Conservation (phyloP, 106 monocot species). For the Allium sativum region DNA sequence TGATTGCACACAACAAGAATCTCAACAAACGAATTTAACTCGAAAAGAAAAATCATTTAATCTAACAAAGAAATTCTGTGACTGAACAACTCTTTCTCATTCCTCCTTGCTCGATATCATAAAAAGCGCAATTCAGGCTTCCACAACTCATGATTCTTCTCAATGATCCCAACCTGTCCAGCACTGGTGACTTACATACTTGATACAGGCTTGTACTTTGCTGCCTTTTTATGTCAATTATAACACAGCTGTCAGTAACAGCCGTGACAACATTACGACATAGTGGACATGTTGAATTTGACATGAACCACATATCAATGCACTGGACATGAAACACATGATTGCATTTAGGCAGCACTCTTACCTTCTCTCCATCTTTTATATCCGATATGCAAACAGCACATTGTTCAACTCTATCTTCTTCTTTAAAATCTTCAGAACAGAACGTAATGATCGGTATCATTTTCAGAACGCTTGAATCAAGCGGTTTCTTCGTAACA, state of each 20-base stretch:
- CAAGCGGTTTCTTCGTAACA: not conserved
- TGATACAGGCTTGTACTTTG: not conserved
- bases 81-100: no score
- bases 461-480: not conserved
- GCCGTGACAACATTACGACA: conserved; percentile 28
- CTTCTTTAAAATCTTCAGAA: conserved; percentile 7
- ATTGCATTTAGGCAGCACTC: conserved; percentile 32
- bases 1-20: no score
- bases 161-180: not conserved
- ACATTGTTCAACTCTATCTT: conserved; percentile 10
- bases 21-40: no score
- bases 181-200: not conserved
- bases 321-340: conserved; percentile 45
- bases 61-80: no score
- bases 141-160: not conserved
- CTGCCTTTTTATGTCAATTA: no score
- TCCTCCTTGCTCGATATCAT: not conserved
- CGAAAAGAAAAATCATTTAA: no score
- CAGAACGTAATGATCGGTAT: conserved; percentile 16
- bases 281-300: conserved; percentile 48
- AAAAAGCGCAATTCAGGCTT: not conserved
- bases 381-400: conserved; percentile 11
- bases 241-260: not conserved
- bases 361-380: conserved; percentile 6
- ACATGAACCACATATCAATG: conserved; percentile 58